Percentiles rank a stretch among this genome's conserved stretches.
These are phyloP conservation scores for Silene latifolia DNA, from an alignment of 148 eudicot genomes.

Conservation along the genomic window DNA sequence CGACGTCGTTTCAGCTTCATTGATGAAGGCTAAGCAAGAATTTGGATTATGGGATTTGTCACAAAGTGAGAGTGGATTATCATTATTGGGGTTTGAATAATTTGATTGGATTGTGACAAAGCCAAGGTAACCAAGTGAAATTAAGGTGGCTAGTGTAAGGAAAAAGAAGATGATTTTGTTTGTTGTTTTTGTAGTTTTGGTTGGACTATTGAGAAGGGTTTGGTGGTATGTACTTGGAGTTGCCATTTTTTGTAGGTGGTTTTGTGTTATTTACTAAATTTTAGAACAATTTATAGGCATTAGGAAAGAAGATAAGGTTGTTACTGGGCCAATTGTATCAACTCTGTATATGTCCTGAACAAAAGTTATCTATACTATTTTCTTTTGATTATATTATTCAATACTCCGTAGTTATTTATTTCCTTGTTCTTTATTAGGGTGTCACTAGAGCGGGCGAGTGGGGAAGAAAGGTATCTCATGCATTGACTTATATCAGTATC, in stretches of 20 bases:
- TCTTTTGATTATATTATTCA: too few species aligned
- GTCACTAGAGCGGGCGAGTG: too few species aligned
- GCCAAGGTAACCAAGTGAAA: conserved; percentile 24
- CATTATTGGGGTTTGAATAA: neutral
- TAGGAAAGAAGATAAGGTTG: too few species aligned
- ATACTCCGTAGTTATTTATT: too few species aligned
- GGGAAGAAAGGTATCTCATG: too few species aligned
- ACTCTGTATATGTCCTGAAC: too few species aligned
- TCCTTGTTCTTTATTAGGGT: too few species aligned
- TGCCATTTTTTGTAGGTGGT: conserved; percentile 4
- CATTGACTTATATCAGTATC: too few species aligned
- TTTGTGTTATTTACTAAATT: too few species aligned
- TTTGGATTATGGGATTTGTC: conserved; percentile 20
- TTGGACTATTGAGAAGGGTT: conserved; percentile 15
- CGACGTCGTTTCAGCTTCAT: neutral
- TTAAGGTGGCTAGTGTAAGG: conserved; percentile 2
- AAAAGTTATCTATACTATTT: too few species aligned
- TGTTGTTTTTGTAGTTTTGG: conserved; percentile 1
- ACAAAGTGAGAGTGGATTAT: conserved; percentile 11
- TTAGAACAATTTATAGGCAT: too few species aligned
- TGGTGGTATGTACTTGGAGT: conserved; percentile 13
- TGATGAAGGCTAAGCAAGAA: conserved; percentile 20
- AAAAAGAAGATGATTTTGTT: conserved; percentile 13
- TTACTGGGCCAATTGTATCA: too few species aligned
- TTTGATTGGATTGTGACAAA: conserved; percentile 5